These are phyloP conservation scores for Heliamphora exappendiculata DNA, from an alignment of 148 eudicot genomes.

Conservation along the genomic window DNA sequence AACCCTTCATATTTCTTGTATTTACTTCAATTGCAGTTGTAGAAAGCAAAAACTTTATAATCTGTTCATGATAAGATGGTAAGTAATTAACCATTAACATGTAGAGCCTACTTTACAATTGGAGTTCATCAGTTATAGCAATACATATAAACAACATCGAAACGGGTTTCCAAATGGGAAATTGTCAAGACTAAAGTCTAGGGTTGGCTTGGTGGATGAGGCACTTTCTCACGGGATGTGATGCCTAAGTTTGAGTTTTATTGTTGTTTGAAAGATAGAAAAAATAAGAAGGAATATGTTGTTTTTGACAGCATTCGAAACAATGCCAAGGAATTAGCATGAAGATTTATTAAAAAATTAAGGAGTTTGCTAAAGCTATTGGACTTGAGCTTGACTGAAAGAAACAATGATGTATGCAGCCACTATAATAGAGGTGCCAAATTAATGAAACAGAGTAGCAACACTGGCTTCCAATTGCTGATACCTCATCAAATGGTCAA, in stretches of 20 bases:
- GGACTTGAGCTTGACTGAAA: neutral
- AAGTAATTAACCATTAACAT: neutral
- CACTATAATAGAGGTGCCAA: no score
- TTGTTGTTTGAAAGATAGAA: no score
- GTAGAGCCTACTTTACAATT: no score
- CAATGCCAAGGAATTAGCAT: neutral
- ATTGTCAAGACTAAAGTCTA: neutral
- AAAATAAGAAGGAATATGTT: neutral
- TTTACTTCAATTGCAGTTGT: slow-evolving; percentile 1
- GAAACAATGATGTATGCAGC: no score
- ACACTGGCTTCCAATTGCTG: no score
- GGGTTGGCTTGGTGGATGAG: neutral
- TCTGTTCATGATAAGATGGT: slow-evolving; percentile 5
- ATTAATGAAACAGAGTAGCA: no score
- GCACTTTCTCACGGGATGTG: no score
- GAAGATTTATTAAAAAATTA: neutral
- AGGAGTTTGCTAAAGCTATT: neutral
- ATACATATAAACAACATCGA: neutral
- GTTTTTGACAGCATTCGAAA: neutral
- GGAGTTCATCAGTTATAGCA: neutral
- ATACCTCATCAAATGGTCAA: no score
- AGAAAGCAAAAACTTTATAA: slow-evolving; percentile 10
- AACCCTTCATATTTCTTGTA: slow-evolving; percentile 11
- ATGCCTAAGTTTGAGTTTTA: no score
- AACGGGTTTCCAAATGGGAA: no score